Base-by-base conservation (phyloP, 192 early-diverging fungal genomes). In the Funneliformis geosporum region DNA sequence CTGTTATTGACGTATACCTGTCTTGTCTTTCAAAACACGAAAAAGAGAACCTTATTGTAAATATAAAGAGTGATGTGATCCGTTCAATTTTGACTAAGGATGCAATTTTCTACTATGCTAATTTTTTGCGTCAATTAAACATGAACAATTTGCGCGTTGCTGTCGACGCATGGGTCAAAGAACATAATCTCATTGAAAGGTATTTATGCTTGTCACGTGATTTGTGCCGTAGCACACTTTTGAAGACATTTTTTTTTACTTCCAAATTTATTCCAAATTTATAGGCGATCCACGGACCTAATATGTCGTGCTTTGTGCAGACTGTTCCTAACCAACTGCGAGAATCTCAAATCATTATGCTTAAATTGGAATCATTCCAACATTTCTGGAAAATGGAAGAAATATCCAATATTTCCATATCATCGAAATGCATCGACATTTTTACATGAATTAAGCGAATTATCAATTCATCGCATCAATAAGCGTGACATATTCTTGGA, bases 261-360 rank as follows among this genome's bases (percentile, higher is more conserved):
- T 27, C 10, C 11, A 39, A 4, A 38, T 40, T 16, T 39, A 18
- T 68, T 18, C 8, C 18, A 23, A 28, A 11, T 42, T 40, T 42
- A 65, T 38, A 33, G 33, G 5, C 38, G 33, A 6, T 5, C 0
- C 25, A 16, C 33, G 16, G 14, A 67, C 39, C 14, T 68, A 68
- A 68, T 68, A 68, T 68, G 66, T 42, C 66, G 66, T 21, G 66
- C 39, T 40, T 42, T 68, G 42, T 68, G 66, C 39, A 16, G 33
- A 40, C 16, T 68, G 14, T 68, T 68, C 16, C 8, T 42, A 28
- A 43, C 14, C 8, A 68, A n/a, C 5, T 40, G 66, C 42, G 18
- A 68, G 21, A 8, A 21, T 40, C 8, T 68, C 7, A 14, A n/a
- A n/a, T 38, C 66, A 21, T 8, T 68, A 7, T 28, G 16, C 21